Base-by-base conservation (phyloP, 257 asterid species). In the Solanum clarkiae region DNA sequence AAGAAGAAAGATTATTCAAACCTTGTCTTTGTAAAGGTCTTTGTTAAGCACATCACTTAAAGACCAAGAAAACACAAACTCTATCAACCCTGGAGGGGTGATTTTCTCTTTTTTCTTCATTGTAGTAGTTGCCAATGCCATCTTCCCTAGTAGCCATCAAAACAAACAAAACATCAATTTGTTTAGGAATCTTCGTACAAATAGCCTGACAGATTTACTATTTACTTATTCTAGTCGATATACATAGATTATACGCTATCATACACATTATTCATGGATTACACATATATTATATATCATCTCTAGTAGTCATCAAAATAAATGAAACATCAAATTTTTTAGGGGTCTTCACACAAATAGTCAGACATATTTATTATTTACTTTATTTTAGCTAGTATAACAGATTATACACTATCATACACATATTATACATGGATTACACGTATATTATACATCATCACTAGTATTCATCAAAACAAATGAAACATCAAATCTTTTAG, bases 31-130 rank as follows among this genome's bases (percentile, higher is more conserved):
- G 89, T 92, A 89, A 54, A 90, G 87, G 86, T 87, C 47, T 26
- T 88, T 79, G 88, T 90, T 90, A 81, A 89, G 51, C 2, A 92
- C 80, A 79, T 89, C 91, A 62, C 44, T 32, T 60, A 90, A 22
- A 20, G 93, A 90, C 92, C 93, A 92, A 15, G 92, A 87, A 62
- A 92, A 90, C n/a, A 90, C 80, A 82, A 81, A 24, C 65, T 89
- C 86, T 6, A 82, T 44, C 47, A 82, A 65, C 13, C 80, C 63
- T 14, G 42, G 20, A 6, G 29, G 26, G 26, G 0, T 20, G 20
- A 1, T 57, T 57, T 57, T 57, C 13, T 57, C 26, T 45, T 15
- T 16, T 54, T 82, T 82, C 85, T 82, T 82, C n/a, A 1, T 65
- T 26, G 32, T 45, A 57, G 79, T 53, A 24, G 22, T 24, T 63